A percentile compares a stretch with the other conserved stretches of the same genome.
phyloP scores from a whole-genome alignment of 257 asterid genomes.

The Sherardia arvensis region DNA sequence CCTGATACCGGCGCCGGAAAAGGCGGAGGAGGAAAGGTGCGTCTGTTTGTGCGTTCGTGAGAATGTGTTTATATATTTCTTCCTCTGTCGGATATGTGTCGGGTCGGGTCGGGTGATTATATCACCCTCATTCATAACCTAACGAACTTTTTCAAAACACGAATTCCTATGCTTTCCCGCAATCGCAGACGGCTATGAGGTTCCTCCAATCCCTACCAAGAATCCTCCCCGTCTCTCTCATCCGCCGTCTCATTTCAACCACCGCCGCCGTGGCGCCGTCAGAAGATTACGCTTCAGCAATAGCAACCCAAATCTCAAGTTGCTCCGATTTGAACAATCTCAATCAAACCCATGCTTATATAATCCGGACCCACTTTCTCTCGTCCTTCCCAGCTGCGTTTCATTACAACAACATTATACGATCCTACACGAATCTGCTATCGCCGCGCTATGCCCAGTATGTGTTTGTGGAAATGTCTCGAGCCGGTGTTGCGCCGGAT shows the following conservation, averaged over 20 bases:
- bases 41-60: background rate
- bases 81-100: too few relatives aligned
- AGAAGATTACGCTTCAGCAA: constrained; percentile 20
- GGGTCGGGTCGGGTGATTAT: too few relatives aligned
- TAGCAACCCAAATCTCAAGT: constrained; percentile 43
- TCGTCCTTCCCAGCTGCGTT: constrained; percentile 40
- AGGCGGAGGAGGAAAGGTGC: background rate
- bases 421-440: constrained; percentile 51
- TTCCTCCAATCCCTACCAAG: constrained; percentile 2
- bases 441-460: constrained; percentile 50
- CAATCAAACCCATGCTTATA: constrained; percentile 37
- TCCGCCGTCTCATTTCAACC: constrained; percentile 1
- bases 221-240: background rate
- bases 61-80: too few relatives aligned
- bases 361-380: constrained; percentile 49
- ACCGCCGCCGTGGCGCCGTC: background rate
- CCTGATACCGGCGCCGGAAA: background rate
- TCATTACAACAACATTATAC: constrained; percentile 63
- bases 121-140: too few relatives aligned
- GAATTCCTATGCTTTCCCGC: too few relatives aligned
- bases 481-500: constrained; percentile 49
- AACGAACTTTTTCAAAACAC: too few relatives aligned
- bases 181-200: constrained; percentile 3
- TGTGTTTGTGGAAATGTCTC: constrained; percentile 49
- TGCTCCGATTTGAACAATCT: constrained; percentile 39